Conservation (phyloP, 2,329 filamentous ascomycete genomes). For the Raffaelea ambrosiae region DNA sequence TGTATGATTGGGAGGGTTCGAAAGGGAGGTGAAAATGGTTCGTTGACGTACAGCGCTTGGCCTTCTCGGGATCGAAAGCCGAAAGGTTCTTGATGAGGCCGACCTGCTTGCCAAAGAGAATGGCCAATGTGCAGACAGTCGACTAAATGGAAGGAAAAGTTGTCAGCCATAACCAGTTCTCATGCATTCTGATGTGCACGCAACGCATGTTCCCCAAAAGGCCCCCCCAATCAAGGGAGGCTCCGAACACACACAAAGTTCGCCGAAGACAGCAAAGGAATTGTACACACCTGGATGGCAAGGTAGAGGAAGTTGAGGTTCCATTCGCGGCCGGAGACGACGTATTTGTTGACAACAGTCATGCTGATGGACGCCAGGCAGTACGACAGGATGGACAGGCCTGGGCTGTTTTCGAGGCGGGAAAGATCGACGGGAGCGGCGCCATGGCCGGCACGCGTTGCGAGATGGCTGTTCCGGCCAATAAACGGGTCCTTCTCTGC, state of each 20-base stretch:
- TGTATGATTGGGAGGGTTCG: not conserved
- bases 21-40: not conserved
- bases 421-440: conserved; percentile 30
- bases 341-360: conserved; percentile 99
- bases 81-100: conserved; percentile 77
- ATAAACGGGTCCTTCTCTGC: conserved; percentile 45
- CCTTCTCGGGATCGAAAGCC: conserved; percentile 79
- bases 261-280: not conserved
- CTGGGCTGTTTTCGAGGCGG: conserved; percentile 64
- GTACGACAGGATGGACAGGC: conserved; percentile 77
- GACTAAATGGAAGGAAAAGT: conserved; percentile 64
- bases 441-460: conserved; percentile 21
- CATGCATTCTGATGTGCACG: too few species aligned
- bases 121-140: conserved; percentile 78
- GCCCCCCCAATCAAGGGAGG: too few species aligned
- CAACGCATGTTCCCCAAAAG: too few species aligned
- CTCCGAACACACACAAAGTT: too few species aligned
- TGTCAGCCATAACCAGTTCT: not conserved
- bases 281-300: conserved; percentile 72
- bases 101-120: conserved; percentile 70
- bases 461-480: conserved; percentile 29
- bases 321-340: conserved; percentile 82
- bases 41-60: conserved; percentile 69
- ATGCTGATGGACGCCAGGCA: conserved; percentile 96
- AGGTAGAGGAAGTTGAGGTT: conserved; percentile 97